phyloP scores from a whole-genome alignment of 306 rosid genomes.

The Rosa lucieae region DNA sequence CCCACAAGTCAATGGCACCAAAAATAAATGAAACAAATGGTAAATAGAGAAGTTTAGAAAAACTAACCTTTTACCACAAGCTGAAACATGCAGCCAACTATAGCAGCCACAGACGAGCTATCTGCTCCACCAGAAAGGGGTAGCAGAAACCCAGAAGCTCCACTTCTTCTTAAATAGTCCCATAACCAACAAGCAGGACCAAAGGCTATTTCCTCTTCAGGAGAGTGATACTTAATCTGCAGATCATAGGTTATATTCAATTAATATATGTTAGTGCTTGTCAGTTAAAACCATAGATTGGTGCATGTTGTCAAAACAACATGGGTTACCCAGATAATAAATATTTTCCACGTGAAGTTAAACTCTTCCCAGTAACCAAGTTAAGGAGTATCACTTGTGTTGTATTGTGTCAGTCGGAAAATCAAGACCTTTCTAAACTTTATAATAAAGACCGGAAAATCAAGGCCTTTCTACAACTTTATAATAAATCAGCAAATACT shows the following conservation, averaged over 20 bases:
- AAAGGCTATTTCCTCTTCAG: constrained; percentile 96
- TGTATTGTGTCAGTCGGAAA: neutral
- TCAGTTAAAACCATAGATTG: neutral
- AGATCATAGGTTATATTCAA: constrained; percentile 29
- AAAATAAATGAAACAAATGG: neutral
- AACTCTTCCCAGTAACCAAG: neutral
- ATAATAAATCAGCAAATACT: too few species aligned
- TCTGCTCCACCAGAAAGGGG: constrained; percentile 99
- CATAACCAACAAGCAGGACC: constrained; percentile 99
- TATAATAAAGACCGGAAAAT: neutral
- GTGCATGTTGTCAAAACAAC: neutral
- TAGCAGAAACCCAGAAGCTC: constrained; percentile 98
- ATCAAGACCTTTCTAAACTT: neutral
- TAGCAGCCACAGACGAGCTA: constrained; percentile 94
- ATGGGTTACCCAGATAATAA: neutral
- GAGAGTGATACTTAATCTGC: constrained; percentile 80
- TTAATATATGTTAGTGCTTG: constrained; percentile 21
- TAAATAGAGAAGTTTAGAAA: neutral
- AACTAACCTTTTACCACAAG: constrained; percentile 83
- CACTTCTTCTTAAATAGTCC: constrained; percentile 97
- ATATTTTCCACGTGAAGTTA: neutral
- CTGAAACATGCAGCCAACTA: constrained; percentile 98
- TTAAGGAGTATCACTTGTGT: neutral
- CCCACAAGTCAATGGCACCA: neutral
- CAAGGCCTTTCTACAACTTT: neutral